Evolutionary conservation across 2,329 filamentous ascomycete species (phyloP).

Genomic region (Proliferodiscus dingleyae): DNA sequence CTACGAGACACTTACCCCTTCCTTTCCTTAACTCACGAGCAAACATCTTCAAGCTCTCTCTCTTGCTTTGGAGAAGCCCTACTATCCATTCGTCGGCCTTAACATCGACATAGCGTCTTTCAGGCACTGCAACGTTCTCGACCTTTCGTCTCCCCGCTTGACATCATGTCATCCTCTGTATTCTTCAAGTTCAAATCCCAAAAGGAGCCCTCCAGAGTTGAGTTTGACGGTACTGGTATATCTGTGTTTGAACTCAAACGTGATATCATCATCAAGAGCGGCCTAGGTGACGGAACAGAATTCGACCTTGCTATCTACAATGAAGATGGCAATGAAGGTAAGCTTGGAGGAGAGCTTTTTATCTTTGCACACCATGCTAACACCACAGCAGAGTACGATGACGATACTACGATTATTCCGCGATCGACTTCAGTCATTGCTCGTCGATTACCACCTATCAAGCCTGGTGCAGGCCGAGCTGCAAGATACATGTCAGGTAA

Average conservation of each 20-base stretch:
- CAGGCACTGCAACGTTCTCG: conserved; percentile 1
- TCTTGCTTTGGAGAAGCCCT: conserved; percentile 21
- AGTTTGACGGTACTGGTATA: conserved; percentile 96
- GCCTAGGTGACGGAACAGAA: conserved; percentile 90
- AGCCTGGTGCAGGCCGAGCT: conserved; percentile 82
- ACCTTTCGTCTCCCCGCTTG: conserved; percentile 7
- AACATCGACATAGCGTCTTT: conserved; percentile 10
- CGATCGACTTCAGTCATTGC: conserved; percentile 92
- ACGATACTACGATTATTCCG: conserved; percentile 96
- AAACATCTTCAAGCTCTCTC: conserved; percentile 24
- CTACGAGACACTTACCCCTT: conserved; percentile 22
- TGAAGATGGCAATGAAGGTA: conserved; percentile 87
- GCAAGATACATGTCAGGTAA: conserved; percentile 95
- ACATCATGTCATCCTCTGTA: conserved; percentile 62
- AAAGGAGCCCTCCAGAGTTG: conserved; percentile 88
- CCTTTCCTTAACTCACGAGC: conserved; percentile 19
- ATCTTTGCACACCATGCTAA: conserved; percentile 27
- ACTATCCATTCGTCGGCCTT: conserved; percentile 13
- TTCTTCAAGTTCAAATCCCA: conserved; percentile 99
- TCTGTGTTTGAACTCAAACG: conserved; percentile 98
- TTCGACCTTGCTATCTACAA: conserved; percentile 94
- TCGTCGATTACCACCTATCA: conserved; percentile 74
- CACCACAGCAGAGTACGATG: conserved; percentile 72
- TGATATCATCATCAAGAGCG: conserved; percentile 94
- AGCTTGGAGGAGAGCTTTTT: conserved; percentile 31